These are phyloP conservation scores for Euphorbia celastroides DNA, from an alignment of 441 rosid species.

Conservation along the genomic window DNA sequence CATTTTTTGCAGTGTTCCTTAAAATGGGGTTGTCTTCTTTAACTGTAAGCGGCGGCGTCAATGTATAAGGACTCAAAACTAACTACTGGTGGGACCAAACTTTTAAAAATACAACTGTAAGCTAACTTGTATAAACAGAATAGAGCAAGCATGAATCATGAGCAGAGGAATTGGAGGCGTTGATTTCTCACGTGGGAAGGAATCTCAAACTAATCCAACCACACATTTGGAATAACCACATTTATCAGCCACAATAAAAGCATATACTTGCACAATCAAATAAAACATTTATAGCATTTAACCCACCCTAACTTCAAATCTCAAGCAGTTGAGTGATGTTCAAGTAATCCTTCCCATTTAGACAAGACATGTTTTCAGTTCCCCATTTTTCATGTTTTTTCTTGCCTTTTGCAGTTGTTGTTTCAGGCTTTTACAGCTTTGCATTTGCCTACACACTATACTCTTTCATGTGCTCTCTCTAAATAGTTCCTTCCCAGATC, in stretches of 20 bases:
- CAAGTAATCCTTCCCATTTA: slow-evolving; percentile 16
- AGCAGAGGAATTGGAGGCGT: background rate
- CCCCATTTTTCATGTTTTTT: background rate
- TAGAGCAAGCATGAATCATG: background rate
- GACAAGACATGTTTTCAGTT: background rate
- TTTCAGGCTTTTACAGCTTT: background rate
- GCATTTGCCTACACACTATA: slow-evolving; percentile 17
- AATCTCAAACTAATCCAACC: background rate
- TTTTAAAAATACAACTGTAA: background rate
- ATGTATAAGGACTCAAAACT: background rate
- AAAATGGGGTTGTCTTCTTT: background rate
- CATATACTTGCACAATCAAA: no score
- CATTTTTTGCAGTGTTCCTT: background rate
- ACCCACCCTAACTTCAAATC: background rate
- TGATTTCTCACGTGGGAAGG: background rate
- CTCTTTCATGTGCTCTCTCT: background rate
- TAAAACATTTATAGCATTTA: background rate
- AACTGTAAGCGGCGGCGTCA: background rate
- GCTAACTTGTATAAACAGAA: background rate
- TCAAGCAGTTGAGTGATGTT: slow-evolving; percentile 12
- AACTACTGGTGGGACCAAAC: background rate
- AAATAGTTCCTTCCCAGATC: background rate
- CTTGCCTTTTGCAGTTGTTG: background rate
- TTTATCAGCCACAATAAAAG: background rate
- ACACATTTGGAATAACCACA: background rate